phyloP scores from a whole-genome alignment of 148 eudicot species.

The Agrostemma githago region DNA sequence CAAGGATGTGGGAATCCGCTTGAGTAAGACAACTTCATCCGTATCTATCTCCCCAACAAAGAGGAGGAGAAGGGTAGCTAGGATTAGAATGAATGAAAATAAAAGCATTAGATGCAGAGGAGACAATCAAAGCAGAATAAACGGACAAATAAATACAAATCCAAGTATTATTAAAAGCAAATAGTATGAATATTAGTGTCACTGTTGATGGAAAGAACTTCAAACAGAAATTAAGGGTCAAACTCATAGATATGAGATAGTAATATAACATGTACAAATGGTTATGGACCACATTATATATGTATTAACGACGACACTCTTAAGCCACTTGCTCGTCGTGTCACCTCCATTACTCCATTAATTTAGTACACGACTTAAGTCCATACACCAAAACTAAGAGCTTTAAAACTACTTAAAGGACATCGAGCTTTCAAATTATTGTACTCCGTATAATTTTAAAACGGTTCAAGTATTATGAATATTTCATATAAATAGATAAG shows the following conservation, averaged over 20 bases:
- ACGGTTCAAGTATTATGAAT: no score
- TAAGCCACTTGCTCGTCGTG: constrained; percentile 24
- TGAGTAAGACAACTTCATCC: no score
- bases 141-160: constrained; percentile 24
- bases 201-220: constrained; percentile 21
- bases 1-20: no score
- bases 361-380: constrained; percentile 11
- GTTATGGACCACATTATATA: constrained; percentile 21
- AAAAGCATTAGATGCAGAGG: constrained; percentile 19
- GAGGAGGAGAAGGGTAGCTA: no score
- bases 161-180: constrained; percentile 18
- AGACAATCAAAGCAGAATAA: constrained; percentile 26
- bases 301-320: constrained; percentile 12
- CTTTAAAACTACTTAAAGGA: background rate
- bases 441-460: no score
- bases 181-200: constrained; percentile 17
- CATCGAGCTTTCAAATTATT: no score
- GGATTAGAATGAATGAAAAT: background rate
- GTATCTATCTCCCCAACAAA: no score
- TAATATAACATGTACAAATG: background rate
- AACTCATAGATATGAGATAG: constrained; percentile 23
- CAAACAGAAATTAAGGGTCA: constrained; percentile 30
- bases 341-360: constrained; percentile 14
- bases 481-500: no score
- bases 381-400: constrained; percentile 5